These are phyloP conservation scores for Monilinia polystroma DNA, from an alignment of 2,329 filamentous ascomycete genomes.

Conservation along the genomic window DNA sequence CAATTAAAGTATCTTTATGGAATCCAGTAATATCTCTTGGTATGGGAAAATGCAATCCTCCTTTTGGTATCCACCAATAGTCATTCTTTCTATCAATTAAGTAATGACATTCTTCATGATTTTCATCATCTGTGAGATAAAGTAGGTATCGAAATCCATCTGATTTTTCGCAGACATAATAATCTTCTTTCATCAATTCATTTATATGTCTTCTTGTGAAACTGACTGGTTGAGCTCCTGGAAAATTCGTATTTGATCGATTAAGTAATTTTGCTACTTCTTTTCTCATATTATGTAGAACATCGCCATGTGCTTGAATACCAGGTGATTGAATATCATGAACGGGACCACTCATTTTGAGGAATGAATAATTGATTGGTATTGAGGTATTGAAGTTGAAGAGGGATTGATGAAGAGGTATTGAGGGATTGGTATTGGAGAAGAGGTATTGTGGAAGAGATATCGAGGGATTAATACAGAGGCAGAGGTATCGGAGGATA, in stretches of 20 bases:
- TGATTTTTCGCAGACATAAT: slow-evolving; percentile 98
- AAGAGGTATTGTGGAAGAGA: too few species aligned
- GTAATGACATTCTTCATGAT: slow-evolving; percentile 72
- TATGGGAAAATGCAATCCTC: slow-evolving; percentile 76
- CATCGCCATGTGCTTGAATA: slow-evolving; percentile 60
- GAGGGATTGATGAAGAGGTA: too few species aligned
- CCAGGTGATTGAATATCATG: slow-evolving; percentile 57
- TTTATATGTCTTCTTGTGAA: slow-evolving; percentile 78
- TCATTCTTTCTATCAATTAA: slow-evolving; percentile 98
- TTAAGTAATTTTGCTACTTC: slow-evolving; percentile 76
- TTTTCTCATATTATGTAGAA: slow-evolving; percentile 62
- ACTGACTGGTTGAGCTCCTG: slow-evolving; percentile 91
- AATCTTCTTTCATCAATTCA: slow-evolving; percentile 81
- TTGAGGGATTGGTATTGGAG: too few species aligned
- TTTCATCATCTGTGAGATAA: slow-evolving; percentile 71
- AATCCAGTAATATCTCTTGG: slow-evolving; percentile 64
- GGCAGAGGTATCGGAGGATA: too few species aligned
- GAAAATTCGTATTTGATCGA: slow-evolving; percentile 68
- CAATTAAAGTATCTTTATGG: slow-evolving; percentile 78
- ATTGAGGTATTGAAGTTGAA: neutral
- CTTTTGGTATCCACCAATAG: slow-evolving; percentile 77
- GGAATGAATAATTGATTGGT: neutral
- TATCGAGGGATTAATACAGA: too few species aligned
- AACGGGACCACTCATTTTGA: slow-evolving; percentile 30
- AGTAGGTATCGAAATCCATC: slow-evolving; percentile 95